Evolutionary conservation across 2,329 filamentous ascomycete species (phyloP), one percentile per base, ranked within the genome.

Genomic region (Ophiosphaerella narmari): DNA sequence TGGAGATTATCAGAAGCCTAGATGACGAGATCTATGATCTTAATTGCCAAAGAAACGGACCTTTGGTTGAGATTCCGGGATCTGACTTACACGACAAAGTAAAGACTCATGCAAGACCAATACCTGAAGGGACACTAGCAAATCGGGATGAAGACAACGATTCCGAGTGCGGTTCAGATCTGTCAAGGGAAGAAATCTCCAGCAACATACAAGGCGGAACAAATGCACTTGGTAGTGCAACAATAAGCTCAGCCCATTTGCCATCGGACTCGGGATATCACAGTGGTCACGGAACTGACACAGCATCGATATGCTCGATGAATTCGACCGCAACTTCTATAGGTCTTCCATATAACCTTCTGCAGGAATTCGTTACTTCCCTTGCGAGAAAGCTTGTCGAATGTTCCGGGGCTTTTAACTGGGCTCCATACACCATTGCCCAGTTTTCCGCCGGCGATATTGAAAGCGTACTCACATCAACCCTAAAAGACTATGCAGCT

Each of bases 1-100:
- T 79, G 55, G 87, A 88, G 43, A 86, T 89, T 46, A 88, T 95
- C 69, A 84, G 86, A 70, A 83, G 84, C 58, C 84, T 92, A 51
- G 80, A 87, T 59, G 75, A 77, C 46, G 89, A 92, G 63, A 90
- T 93, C 71, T 70, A 75, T 39, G 82, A 86, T 49, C 82, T 95
- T 56, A 67, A 6, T 11, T 11, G 7, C 11, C 7, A 29, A 29
- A 29, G 11, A 11, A 11, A 29, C 7, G 11, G 26, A 4, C 26
- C 7, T 29, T 11, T 11, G 3, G 7, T 8, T 29, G 11, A 29
- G 7, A 29, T 11, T 29, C 26, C 7, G 7, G 26, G 26, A 29
- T 29, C 26, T 7, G 3, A 29, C 26, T 29, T 11, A 29, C 26
- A 29, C 5, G 26, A 29, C 26, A 29, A 29, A 29, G 7, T 11